Evolutionary conservation across 768 basidiomycete genomes (phyloP), one percentile per base, ranked within the genome.

Genomic region (Suillus sp.): DNA sequence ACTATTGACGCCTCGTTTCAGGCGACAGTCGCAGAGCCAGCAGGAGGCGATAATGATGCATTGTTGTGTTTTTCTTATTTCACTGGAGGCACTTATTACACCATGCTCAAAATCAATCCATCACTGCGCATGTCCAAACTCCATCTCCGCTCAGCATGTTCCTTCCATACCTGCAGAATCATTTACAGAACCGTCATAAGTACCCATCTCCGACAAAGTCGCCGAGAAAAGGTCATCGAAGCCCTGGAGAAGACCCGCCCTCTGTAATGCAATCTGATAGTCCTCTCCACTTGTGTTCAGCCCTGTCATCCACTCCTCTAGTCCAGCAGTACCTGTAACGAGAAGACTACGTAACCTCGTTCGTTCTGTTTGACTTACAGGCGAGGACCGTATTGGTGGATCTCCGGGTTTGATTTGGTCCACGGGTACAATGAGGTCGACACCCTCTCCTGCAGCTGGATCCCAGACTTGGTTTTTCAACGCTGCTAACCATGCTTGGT

Each of bases 401-500:
- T 16, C 30, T 51, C 71, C 72, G 1, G 65, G 64, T 6, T 74
- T 66, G 34, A 73, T 74, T 50, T 72, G 75, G 32, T 73, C 77
- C 18, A 75, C 75, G n/a, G 82, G 78, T 3, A 84, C 60, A 5
- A 77, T 66, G 37, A 83, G 71, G 61, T 84, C 77, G n/a, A 75
- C 67, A 22, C 77, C 84, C 5, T 71, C 66, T 5, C 79, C 78
- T 6, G 71, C 67, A 6, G 74, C 69, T 1, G 88, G 79, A 66
- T 92, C 85, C 92, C 92, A 93, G 2, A 82, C 79, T 68, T 90
- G 87, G 6, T 78, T 76, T 43, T 81, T 81, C 34, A 93, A 79
- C 2, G 90, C 88, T 20, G 84, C 81, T 16, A 86, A 66, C 92
- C 92, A 93, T 0, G 86, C 89, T 58, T 85, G 81, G 73, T 93